phyloP scores from a whole-genome alignment of 176 grass and related monocot genomes.

The Avena eriantha region DNA sequence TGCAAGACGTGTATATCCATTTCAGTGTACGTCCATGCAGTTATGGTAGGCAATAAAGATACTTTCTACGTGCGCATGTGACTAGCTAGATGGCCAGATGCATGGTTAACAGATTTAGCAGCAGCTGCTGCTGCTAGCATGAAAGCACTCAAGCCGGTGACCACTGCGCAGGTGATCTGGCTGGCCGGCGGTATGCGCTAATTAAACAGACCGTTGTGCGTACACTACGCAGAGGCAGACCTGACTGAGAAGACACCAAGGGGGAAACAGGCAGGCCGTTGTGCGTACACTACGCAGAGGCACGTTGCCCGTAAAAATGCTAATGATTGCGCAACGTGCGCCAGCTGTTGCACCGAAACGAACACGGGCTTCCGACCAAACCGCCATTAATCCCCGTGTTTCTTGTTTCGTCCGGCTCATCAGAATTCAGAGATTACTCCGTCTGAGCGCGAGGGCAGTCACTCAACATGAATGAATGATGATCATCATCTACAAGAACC shows the following conservation, averaged over 20 bases:
- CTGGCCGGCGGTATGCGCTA: background rate
- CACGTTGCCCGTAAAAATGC: background rate
- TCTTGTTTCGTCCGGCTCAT: constrained; percentile 5
- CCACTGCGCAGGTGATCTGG: background rate
- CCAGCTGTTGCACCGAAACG: constrained; percentile 36
- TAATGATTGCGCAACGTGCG: constrained; percentile 49
- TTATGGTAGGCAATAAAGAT: constrained; percentile 5
- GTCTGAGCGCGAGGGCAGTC: background rate
- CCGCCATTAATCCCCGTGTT: constrained; percentile 26
- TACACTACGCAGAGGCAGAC: background rate
- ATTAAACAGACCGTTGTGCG: background rate
- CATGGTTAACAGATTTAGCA: background rate
- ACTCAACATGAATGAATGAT: background rate
- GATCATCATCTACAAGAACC: background rate
- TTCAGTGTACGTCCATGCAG: background rate
- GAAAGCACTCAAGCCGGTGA: background rate
- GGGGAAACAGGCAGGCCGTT: background rate
- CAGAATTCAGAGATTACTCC: constrained; percentile 17
- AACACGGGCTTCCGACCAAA: constrained; percentile 62
- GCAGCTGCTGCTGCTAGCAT: background rate
- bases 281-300: too few species aligned
- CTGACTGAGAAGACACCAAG: background rate
- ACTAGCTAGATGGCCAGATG: background rate
- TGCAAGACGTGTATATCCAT: background rate
- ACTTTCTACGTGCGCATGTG: background rate